Percentiles rank a stretch among this genome's conserved stretches.
Evolutionary conservation across 768 basidiomycete genomes (phyloP).

Genomic region (Candolleomyces efflorescens): DNA sequence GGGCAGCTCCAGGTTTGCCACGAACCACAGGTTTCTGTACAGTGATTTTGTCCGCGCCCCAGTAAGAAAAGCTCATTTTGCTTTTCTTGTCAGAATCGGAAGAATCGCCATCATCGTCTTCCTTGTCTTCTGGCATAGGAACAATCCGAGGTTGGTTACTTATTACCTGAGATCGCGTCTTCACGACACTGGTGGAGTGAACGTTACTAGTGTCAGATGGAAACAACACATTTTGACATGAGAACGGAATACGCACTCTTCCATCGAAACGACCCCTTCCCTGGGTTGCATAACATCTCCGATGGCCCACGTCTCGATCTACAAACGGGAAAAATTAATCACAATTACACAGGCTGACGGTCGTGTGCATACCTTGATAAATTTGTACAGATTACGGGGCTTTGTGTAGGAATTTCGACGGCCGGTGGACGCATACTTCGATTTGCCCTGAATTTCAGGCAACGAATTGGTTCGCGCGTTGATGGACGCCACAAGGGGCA

Average conservation of each 20-base stretch:
- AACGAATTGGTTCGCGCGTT: slow-evolving; percentile 70
- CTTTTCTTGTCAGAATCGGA: slow-evolving; percentile 86
- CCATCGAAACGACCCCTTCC: slow-evolving; percentile 85
- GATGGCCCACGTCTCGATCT: slow-evolving; percentile 90
- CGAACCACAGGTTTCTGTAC: slow-evolving; percentile 75
- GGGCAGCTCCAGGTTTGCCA: slow-evolving; percentile 32
- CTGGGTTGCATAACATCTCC: slow-evolving; percentile 70
- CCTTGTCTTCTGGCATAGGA: slow-evolving; percentile 64
- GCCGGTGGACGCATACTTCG: slow-evolving; percentile 81
- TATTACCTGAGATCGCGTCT: slow-evolving; percentile 60
- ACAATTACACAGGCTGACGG: background rate
- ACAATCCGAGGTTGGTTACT: slow-evolving; percentile 59
- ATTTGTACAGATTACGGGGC: slow-evolving; percentile 91
- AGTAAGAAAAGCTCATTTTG: slow-evolving; percentile 94
- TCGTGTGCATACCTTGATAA: slow-evolving; percentile 63
- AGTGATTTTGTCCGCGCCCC: slow-evolving; percentile 90
- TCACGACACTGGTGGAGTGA: slow-evolving; percentile 50
- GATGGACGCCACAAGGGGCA: slow-evolving; percentile 68
- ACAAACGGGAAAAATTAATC: slow-evolving; percentile 2
- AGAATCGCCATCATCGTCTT: slow-evolving; percentile 57
- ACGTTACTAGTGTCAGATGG: background rate
- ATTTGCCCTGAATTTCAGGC: slow-evolving; percentile 79
- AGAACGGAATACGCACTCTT: slow-evolving; percentile 59
- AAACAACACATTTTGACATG: slow-evolving; percentile 8
- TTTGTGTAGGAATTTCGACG: slow-evolving; percentile 72